Evolutionary conservation across 306 rosid species (phyloP).

Genomic region (Oemleria cerasiformis): DNA sequence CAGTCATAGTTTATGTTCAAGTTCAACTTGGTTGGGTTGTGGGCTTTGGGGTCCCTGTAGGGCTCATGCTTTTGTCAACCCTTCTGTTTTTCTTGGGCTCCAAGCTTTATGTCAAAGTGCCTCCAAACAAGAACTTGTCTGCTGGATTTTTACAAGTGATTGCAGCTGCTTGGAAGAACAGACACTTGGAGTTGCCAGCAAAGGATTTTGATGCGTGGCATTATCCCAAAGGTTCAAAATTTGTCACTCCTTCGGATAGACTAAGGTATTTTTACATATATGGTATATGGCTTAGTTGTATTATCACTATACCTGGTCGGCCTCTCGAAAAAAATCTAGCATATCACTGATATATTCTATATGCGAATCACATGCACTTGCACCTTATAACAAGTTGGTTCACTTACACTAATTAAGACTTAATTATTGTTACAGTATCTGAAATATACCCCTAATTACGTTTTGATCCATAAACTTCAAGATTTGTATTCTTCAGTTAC

Average conservation of each 20-base stretch:
- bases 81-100: conserved; percentile 62
- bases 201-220: conserved; percentile 45
- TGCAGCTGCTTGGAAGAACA: conserved; percentile 65
- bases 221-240: conserved; percentile 44
- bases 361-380: no score
- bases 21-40: conserved; percentile 52
- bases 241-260: conserved; percentile 56
- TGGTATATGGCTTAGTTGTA: no score
- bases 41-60: conserved; percentile 70
- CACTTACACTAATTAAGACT: no score
- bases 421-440: no score
- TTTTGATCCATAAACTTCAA: no score
- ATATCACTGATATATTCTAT: no score
- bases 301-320: no score
- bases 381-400: no score
- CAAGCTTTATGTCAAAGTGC: conserved; percentile 36
- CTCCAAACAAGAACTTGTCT: conserved; percentile 53
- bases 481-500: no score
- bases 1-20: conserved; percentile 65
- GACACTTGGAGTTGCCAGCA: conserved; percentile 43
- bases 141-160: conserved; percentile 47
- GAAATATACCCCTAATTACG: no score
- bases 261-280: conserved; percentile 38
- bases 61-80: conserved; percentile 56
- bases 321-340: no score